Evolutionary conservation across 352 stramenopile species (phyloP), one percentile per base, ranked within the genome.

Genomic region (Pythium dissotocum): DNA sequence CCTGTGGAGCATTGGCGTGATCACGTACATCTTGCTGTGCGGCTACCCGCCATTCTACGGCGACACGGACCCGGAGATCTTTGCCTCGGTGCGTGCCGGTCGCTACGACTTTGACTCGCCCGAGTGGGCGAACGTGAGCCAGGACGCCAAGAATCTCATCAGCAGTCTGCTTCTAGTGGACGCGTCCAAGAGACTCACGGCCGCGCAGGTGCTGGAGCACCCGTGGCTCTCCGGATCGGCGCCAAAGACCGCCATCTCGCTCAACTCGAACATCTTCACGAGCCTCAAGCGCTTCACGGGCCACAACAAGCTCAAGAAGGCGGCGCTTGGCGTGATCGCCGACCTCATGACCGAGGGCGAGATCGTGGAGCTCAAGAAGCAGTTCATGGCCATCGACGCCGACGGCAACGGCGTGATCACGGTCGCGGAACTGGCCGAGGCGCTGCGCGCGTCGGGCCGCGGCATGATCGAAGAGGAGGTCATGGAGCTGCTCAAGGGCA

Each of bases 31-130:
- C 42, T 77, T 98, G 66, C 78, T 98, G n/a, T 98, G 90, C 59
- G 95, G 97, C 24, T 98, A 98, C 69, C 89, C 97, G 7, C 97
- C 97, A 8, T 99, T 99, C 83, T 97, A 98, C 65, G 97, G 97
- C 53, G 94, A 97, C 63, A 97, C 93, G 46, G 95, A 98, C 63
- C 84, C 82, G 1, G 88, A 97, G 73, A 97, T 97, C 66, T 97
- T 97, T 61, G 79, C 84, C 6, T 90, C 82, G 5, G 87, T 96
- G 65, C 85, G 86, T 58, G 77, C 81, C 48, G 85, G 85, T 28
- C 77, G 81, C 55, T 95, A 94, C 62, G 89, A 93, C 73, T 97
- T 95, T 55, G 86, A 94, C 67, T 92, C 87, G 28, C 84, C 86
- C 24, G 87, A 94, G 63, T 97, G 89, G 89, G 83, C 80, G 24